These are phyloP conservation scores for Blumeria graminis DNA, from an alignment of 2,329 filamentous ascomycete species.

Conservation along the genomic window DNA sequence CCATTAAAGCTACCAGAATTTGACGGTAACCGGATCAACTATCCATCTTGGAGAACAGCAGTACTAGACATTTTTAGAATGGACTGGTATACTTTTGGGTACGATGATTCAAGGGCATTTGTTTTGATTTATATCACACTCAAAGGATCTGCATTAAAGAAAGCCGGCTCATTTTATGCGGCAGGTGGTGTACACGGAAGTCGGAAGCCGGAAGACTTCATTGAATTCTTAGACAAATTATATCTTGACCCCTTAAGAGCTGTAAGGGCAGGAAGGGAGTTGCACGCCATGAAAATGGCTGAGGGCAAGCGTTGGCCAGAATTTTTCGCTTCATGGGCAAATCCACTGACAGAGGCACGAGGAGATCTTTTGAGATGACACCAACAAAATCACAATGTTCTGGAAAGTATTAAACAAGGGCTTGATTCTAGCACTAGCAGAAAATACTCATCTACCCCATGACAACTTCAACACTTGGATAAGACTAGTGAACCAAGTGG, in stretches of 20 bases:
- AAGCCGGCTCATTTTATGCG: background rate
- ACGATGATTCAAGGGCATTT: background rate
- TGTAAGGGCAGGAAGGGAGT: background rate
- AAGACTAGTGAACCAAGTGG: background rate
- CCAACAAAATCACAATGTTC: background rate
- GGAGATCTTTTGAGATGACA: background rate
- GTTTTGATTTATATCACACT: background rate
- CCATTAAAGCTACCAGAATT: background rate
- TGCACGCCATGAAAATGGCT: background rate
- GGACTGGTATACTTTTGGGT: background rate
- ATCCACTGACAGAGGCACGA: background rate
- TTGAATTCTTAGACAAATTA: background rate
- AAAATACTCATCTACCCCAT: background rate
- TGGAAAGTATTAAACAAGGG: background rate
- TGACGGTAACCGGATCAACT: background rate
- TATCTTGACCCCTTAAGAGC: background rate
- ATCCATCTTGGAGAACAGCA: background rate
- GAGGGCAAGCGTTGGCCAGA: background rate
- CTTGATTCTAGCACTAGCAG: background rate
- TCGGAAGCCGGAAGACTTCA: background rate
- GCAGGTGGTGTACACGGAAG: background rate
- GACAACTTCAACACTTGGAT: background rate
- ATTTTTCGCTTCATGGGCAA: background rate
- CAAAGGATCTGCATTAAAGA: background rate
- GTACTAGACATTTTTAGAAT: background rate